Conservation (phyloP, 345 rosid genomes). For the Salix arbutifolia region DNA sequence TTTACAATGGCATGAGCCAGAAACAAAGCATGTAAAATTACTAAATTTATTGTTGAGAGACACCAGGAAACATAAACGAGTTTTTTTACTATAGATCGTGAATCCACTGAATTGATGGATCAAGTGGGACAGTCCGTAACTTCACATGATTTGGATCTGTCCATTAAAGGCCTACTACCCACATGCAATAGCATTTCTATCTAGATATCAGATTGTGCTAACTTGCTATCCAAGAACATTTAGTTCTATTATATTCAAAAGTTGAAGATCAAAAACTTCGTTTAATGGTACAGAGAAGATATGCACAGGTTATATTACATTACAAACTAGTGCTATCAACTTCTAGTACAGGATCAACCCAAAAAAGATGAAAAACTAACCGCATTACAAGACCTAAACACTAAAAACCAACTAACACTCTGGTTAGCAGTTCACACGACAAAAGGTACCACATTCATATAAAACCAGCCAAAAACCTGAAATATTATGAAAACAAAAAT, state of each 20-base stretch:
- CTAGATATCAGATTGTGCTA: background rate
- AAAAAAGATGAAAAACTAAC: background rate
- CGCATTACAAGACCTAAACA: background rate
- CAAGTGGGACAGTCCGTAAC: background rate
- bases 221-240: background rate
- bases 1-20: background rate
- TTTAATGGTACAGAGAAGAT: background rate
- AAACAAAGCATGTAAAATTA: background rate
- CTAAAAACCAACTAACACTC: background rate
- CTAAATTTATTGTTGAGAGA: background rate
- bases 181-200: background rate
- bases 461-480: background rate
- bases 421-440: background rate
- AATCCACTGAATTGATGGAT: background rate
- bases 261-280: background rate
- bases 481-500: background rate
- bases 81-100: background rate
- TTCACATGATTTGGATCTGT: background rate
- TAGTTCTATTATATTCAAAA: background rate
- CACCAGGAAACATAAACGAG: background rate
- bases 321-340: background rate
- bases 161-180: background rate
- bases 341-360: background rate
- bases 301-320: background rate
- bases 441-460: background rate